Evolutionary conservation across 306 rosid species (phyloP), one percentile per base, ranked within the genome.

Genomic region (Morella rubra): DNA sequence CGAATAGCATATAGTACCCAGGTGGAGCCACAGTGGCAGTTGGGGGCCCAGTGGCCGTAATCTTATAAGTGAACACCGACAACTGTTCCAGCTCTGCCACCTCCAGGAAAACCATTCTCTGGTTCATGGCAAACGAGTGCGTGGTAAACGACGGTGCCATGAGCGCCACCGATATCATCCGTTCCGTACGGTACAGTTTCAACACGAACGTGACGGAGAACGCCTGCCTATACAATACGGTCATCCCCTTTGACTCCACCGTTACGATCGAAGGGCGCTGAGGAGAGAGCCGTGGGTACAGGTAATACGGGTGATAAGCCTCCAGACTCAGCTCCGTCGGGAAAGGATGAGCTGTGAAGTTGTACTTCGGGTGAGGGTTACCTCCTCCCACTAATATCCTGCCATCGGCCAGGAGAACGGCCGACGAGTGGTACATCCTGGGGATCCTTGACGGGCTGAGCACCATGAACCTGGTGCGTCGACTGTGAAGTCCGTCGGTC

Each of bases 331-430:
- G 72, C 1, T 91, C 91, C 0, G 98, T 93, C 12, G 85, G 98
- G 69, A 69, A 85, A 32, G 78, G 84, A 13, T 62, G 6, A 16
- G 82, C 81, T 16, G 60, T 81, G 81, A 91, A 93, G 73, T 91
- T 83, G 65, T 93, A 89, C 46, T 24, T 18, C 10, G 73, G 37
- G 47, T 93, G 95, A 0, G 98, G 95, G 72, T 93, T 93, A 50
- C 98, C 91, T 24, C 98, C 98, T 0, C 98, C 93, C 72, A 91
- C 98, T 78, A 93, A 76, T 19, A 91, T 73, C 42, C 88, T 80
- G 61, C 97, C 97, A 77, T 90, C 89, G 41, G 90, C 90, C 76
- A 89, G 49, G 0, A 93, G 69, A 44, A 91, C 66, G 1, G 95
- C 90, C 1, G 98, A 41, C 0, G 98, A 93, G 49, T 93, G 97